Evolutionary conservation across 2,329 filamentous ascomycete species (phyloP), one percentile per base, ranked within the genome.

Genomic region (Ceratocystiopsis sp.): DNA sequence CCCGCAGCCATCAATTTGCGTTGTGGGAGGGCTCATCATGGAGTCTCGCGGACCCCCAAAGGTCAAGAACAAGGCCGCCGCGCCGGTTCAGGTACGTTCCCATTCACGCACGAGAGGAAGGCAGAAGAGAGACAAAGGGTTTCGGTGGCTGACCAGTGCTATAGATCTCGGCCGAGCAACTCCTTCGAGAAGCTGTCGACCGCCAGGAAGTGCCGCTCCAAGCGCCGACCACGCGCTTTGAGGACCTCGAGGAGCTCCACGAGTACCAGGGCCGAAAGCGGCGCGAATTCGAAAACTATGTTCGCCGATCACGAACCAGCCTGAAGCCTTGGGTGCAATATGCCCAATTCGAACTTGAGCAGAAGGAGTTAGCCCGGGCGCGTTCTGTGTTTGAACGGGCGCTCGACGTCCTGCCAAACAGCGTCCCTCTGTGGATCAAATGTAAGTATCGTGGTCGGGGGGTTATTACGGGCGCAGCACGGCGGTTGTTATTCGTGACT

Each of bases 301-400:
- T 96, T 47, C 80, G 86, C 50, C 82, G 91, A 50, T 96, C 96
- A 58, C 69, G 89, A 56, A 73, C 95, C 58, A 94, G 93, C 57
- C 86, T 96, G 72, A 93, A 93, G 68, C 96, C 96, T 63, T 98
- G 91, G 91, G 85, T 91, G 72, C 83, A 87, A 56, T 98, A 98
- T 69, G 89, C 91, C 44, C 76, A 84, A 53, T 98, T 87, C 84
- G 91, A 98, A 66, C 71, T 96, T 47, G 89, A 98, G 59, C 91
- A 98, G 64, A 96, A 96, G 62, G 91, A 98, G 65, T 95, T 84
- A 61, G 78, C 81, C 43, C 81, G 91, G 44, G 91, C 91, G 29
- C 73, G 91, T 37, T 93, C 83, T 41, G 79, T 98, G 55, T 98
- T 96, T 54, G 91, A 98, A 66, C 76, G 91, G 53, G 89, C 89